These are phyloP conservation scores for Trypanosoma conorhini DNA, from an alignment of 208 protist genomes.

Conservation along the genomic window DNA sequence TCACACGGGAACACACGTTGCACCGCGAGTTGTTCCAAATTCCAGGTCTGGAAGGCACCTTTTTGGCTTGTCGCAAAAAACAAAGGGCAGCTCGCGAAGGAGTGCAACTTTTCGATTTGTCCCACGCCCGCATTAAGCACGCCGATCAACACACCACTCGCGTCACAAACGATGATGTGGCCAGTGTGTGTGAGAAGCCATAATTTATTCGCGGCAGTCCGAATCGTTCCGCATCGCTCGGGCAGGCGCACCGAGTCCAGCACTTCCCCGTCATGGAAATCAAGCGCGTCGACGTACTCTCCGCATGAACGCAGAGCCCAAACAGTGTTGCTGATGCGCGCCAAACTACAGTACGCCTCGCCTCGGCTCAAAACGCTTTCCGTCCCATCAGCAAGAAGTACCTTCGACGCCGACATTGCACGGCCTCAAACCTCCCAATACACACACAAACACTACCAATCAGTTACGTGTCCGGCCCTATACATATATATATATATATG, in stretches of 20 bases:
- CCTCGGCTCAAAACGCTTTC: constrained; percentile 2
- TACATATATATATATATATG: no score
- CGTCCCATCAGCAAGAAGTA: constrained; percentile 24
- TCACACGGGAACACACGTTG: constrained; percentile 11
- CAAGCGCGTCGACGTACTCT: constrained; percentile 18
- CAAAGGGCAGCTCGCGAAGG: constrained; percentile 10
- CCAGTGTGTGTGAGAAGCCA: constrained; percentile 17
- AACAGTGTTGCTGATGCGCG: constrained; percentile 1
- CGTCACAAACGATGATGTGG: constrained; percentile 13
- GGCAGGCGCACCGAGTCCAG: constrained; percentile 18
- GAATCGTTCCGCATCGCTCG: constrained; percentile 7
- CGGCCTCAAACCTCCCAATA: constrained; percentile 27
- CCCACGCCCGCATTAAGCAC: constrained; percentile 9
- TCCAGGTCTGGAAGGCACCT: constrained; percentile 20
- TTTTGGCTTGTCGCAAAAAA: constrained; percentile 25
- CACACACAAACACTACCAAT: background rate
- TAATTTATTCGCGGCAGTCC: constrained; percentile 1
- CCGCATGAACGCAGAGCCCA: constrained; percentile 24
- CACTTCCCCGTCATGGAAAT: constrained; percentile 16
- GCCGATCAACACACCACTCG: constrained; percentile 19
- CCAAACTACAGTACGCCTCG: constrained; percentile 12
- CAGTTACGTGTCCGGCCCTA: background rate
- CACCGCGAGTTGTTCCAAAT: constrained; percentile 3
- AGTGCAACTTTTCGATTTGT: background rate
- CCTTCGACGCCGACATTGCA: constrained; percentile 10